Evolutionary conservation across 768 basidiomycete genomes (phyloP).

Genomic region (Hericium rajendrae): DNA sequence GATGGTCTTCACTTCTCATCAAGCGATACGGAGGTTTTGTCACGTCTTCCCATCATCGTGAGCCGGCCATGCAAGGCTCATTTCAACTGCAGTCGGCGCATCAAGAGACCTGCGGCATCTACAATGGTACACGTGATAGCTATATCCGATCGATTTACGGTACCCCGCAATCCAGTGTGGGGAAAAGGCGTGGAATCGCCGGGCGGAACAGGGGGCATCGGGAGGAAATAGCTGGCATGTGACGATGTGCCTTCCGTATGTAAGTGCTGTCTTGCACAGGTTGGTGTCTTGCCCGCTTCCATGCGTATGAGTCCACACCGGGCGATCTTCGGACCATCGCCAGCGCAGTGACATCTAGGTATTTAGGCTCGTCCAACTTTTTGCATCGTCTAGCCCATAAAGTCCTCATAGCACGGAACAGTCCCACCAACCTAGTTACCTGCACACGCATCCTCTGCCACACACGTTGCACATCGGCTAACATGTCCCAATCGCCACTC

Average conservation of each 20-base stretch:
- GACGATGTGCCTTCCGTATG: conserved; percentile 5
- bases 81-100: not conserved
- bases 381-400: too few relatives aligned
- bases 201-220: not conserved
- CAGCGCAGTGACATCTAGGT: conserved; percentile 7
- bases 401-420: not conserved
- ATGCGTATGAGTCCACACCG: not conserved
- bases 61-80: not conserved
- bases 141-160: not conserved
- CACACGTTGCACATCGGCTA: not conserved
- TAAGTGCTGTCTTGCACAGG: conserved; percentile 4
- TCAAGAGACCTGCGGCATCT: not conserved
- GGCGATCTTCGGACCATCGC: conserved; percentile 1
- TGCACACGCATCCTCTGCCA: not conserved
- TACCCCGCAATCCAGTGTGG: not conserved
- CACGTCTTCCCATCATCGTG: too few relatives aligned
- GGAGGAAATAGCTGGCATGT: conserved; percentile 3
- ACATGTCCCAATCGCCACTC: conserved; percentile 22
- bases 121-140: not conserved
- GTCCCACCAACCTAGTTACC: not conserved
- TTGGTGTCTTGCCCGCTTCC: not conserved
- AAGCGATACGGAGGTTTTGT: not conserved
- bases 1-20: not conserved
- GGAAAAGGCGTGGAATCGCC: not conserved
- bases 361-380: not conserved